These are phyloP conservation scores for Falciphora oryzae DNA, from an alignment of 2,329 filamentous ascomycete species.

Conservation along the genomic window DNA sequence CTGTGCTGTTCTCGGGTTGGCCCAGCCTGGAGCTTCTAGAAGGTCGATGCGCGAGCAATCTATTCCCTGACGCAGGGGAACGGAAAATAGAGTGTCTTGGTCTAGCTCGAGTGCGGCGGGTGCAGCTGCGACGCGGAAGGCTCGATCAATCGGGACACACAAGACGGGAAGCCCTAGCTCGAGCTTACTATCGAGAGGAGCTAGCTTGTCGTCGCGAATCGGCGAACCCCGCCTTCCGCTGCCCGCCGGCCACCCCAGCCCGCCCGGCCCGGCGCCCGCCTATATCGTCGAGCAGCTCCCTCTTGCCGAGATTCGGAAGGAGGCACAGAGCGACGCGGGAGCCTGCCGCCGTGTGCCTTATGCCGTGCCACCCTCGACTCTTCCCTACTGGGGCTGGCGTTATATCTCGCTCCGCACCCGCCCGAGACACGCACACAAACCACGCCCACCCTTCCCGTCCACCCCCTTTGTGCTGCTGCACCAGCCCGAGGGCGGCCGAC, in stretches of 20 bases:
- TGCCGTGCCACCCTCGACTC: background rate
- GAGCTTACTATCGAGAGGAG: no score
- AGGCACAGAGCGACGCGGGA: background rate
- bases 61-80: background rate
- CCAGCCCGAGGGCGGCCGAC: no score
- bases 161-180: background rate
- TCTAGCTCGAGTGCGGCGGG: no score
- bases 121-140: no score
- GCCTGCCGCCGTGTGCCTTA: background rate
- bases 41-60: background rate
- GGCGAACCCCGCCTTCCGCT: background rate
- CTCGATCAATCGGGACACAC: background rate
- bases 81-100: background rate
- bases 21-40: background rate
- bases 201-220: background rate
- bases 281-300: background rate
- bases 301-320: background rate
- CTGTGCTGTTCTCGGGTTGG: no score
- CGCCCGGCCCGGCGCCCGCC: no score
- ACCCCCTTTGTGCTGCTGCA: no score
- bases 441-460: no score
- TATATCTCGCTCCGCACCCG: background rate
- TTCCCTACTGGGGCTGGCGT: background rate
- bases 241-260: background rate
- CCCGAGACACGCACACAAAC: background rate